A percentile compares a stretch with the other conserved stretches of the same genome.
Conservation (phyloP, 2,329 filamentous ascomycete species). For the Mycosphaerella sp. region DNA sequence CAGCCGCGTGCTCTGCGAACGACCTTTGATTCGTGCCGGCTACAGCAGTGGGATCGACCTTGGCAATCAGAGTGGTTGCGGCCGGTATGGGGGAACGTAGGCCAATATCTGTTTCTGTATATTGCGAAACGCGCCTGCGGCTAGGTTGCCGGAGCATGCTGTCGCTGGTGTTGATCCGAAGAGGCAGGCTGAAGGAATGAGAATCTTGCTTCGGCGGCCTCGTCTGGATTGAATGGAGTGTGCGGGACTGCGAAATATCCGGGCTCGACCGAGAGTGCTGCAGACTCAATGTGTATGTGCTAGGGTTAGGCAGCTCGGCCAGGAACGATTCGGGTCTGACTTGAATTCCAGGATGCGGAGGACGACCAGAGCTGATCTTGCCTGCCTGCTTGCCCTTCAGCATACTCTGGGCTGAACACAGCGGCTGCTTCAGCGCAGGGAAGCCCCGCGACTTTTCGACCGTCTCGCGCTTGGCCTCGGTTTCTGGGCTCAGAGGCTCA, state of each 20-base stretch:
- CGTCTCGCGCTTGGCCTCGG: background rate
- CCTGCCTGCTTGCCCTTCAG: constrained; percentile 13
- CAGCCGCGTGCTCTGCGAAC: constrained; percentile 6
- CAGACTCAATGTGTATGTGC: background rate
- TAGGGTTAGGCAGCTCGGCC: constrained; percentile 23
- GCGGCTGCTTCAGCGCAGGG: constrained; percentile 7
- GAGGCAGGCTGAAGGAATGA: constrained; percentile 28
- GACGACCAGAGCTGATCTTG: constrained; percentile 3
- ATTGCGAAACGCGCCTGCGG: constrained; percentile 7
- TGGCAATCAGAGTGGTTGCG: constrained; percentile 23
- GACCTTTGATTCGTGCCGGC: background rate
- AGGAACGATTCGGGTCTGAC: constrained; percentile 26
- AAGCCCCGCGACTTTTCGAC: constrained; percentile 13
- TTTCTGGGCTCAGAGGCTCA: constrained; percentile 1
- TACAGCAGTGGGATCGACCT: constrained; percentile 16
- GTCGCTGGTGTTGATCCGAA: constrained; percentile 34
- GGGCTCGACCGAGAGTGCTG: background rate
- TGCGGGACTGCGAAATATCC: background rate
- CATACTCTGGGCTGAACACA: constrained; percentile 13
- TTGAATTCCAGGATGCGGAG: background rate
- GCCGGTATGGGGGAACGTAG: constrained; percentile 21
- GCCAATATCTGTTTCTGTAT: constrained; percentile 13
- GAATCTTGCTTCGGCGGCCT: constrained; percentile 15
- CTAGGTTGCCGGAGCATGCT: constrained; percentile 7
- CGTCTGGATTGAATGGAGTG: constrained; percentile 1